These are phyloP conservation scores for Gilbertella persicaria DNA, from an alignment of 371 early-diverging fungal genomes.

Conservation along the genomic window DNA sequence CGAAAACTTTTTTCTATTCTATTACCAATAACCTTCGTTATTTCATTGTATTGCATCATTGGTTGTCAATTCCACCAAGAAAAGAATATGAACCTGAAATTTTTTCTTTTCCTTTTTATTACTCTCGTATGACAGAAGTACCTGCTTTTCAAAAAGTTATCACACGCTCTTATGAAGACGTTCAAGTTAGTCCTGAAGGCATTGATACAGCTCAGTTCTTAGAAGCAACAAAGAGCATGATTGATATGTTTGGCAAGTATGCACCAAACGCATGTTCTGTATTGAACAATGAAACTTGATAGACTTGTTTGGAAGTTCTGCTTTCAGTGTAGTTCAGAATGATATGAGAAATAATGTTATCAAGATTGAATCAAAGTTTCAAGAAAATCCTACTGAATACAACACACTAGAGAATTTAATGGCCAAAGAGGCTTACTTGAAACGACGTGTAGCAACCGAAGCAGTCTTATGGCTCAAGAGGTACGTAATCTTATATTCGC, in stretches of 20 bases:
- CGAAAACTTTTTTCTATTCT: too few species aligned
- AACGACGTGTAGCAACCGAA: conserved; percentile 83
- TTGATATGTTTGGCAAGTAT: conserved; percentile 79
- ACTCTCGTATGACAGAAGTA: background rate
- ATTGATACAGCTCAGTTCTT: conserved; percentile 83
- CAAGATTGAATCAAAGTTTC: conserved; percentile 79
- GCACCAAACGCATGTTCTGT: background rate
- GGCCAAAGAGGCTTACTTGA: conserved; percentile 69
- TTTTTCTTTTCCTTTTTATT: background rate
- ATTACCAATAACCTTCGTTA: too few species aligned
- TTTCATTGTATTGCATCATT: too few species aligned
- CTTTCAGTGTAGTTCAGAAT: conserved; percentile 81
- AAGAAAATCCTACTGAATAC: conserved; percentile 61
- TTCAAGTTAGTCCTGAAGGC: conserved; percentile 61
- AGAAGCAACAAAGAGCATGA: conserved; percentile 85
- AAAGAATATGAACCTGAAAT: too few species aligned
- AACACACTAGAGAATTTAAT: conserved; percentile 85
- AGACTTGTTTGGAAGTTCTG: conserved; percentile 72
- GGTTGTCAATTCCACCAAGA: too few species aligned
- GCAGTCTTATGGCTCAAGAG: conserved; percentile 93
- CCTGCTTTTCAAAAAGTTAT: conserved; percentile 33
- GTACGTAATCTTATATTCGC: conserved; percentile 49
- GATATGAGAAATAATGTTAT: conserved; percentile 91
- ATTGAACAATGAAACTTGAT: too few species aligned
- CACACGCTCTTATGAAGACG: conserved; percentile 68